Percentiles rank a stretch among this genome's conserved stretches.
phyloP scores from a whole-genome alignment of 257 asterid genomes.

The Salvia miltiorrhiza region DNA sequence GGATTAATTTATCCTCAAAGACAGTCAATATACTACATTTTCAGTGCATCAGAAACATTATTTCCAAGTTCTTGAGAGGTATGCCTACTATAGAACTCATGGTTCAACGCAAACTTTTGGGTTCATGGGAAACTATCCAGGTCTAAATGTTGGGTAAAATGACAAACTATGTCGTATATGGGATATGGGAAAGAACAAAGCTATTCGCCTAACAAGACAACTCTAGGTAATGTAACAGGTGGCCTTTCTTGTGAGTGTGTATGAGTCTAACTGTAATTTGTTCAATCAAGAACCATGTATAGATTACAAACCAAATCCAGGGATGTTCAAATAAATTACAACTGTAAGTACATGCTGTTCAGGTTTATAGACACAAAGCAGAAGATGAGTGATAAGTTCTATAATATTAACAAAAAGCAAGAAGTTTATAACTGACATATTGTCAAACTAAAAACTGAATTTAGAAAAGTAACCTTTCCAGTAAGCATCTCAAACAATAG shows the following conservation, averaged over 20 bases:
- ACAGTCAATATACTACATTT: not conserved
- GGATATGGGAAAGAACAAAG: not conserved
- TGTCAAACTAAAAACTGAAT: not conserved
- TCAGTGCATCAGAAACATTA: not conserved
- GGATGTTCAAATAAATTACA: not conserved
- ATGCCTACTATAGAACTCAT: not conserved
- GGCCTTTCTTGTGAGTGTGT: not conserved
- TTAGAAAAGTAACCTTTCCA: conserved; percentile 42
- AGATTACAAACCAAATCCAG: not conserved
- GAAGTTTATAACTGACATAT: not conserved
- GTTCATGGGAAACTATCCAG: not conserved
- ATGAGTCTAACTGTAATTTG: not conserved
- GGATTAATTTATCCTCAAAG: not conserved
- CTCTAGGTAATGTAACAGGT: not conserved
- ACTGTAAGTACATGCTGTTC: not conserved
- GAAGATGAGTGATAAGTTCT: not conserved
- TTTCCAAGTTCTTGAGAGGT: not conserved
- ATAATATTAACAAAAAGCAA: not conserved
- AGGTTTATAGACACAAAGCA: not conserved
- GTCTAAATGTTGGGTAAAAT: not conserved
- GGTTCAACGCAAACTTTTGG: not conserved
- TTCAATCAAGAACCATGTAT: not conserved
- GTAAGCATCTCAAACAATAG: conserved; percentile 59
- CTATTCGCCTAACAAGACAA: not conserved
- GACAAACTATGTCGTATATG: not conserved